Conservation (phyloP, 495 filamentous ascomycete genomes). For the Aspergillus funiculosus region DNA sequence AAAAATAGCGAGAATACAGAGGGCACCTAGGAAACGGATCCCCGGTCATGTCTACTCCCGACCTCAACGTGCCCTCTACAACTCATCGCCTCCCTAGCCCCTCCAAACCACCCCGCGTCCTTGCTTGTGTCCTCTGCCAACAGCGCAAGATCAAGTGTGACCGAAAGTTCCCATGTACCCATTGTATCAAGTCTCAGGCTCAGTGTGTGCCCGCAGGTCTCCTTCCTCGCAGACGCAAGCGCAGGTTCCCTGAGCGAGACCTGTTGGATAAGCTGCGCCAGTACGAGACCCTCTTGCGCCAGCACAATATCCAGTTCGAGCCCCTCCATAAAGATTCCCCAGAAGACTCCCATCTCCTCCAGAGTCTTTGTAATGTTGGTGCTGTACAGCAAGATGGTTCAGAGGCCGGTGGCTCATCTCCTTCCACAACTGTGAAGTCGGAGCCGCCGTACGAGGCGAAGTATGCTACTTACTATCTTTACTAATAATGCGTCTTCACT, state of each 20-base stretch:
- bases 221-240: slow-evolving; percentile 38
- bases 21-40: too few relatives aligned
- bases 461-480: slow-evolving; percentile 13
- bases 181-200: slow-evolving; percentile 37
- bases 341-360: slow-evolving; percentile 11
- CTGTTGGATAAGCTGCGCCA: slow-evolving; percentile 46
- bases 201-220: slow-evolving; percentile 46
- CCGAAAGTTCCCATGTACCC: slow-evolving; percentile 48
- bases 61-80: neutral
- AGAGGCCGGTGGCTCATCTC: slow-evolving; percentile 12
- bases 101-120: slow-evolving; percentile 38
- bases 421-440: slow-evolving; percentile 23
- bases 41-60: neutral
- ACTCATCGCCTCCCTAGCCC: neutral
- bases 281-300: slow-evolving; percentile 48
- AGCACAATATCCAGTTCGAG: slow-evolving; percentile 48
- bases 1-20: too few relatives aligned
- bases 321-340: slow-evolving; percentile 38
- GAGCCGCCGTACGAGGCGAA: slow-evolving; percentile 36
- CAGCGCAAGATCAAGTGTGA: slow-evolving; percentile 56
- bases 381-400: slow-evolving; percentile 17
- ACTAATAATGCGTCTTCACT: neutral
- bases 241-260: slow-evolving; percentile 51
- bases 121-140: slow-evolving; percentile 53
- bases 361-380: slow-evolving; percentile 19